phyloP scores from a whole-genome alignment of 2,329 filamentous ascomycete genomes.

The Sphaerostilbella broomeana region DNA sequence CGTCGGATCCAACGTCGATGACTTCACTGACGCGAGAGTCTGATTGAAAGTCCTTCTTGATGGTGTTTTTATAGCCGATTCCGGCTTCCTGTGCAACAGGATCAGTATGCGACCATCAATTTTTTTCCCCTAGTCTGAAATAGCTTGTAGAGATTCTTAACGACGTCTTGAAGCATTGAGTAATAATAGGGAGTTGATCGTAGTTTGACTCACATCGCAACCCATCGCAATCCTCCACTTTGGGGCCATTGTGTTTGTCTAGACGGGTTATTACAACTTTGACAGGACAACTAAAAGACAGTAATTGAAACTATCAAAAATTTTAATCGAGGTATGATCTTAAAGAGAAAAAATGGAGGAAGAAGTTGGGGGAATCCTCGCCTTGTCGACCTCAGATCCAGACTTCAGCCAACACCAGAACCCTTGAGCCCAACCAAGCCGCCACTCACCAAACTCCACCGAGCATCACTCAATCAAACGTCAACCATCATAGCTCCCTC shows the following conservation, averaged over 20 bases:
- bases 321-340: not conserved
- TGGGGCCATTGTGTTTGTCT: conserved; percentile 38
- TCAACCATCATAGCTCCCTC: not conserved
- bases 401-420: not conserved
- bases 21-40: conserved; percentile 61
- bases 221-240: conserved; percentile 48
- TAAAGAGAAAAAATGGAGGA: not conserved
- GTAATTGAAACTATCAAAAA: not conserved
- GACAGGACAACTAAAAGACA: too few species aligned
- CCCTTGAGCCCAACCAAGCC: too few species aligned
- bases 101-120: not conserved
- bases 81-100: conserved; percentile 57
- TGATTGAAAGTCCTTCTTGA: conserved; percentile 65
- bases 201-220: conserved; percentile 41
- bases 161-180: not conserved
- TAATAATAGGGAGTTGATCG: not conserved
- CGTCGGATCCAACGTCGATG: conserved; percentile 66
- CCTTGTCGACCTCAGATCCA: conserved; percentile 9
- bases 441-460: too few species aligned
- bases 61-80: conserved; percentile 68
- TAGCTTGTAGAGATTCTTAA: not conserved
- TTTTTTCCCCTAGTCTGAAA: not conserved
- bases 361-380: not conserved
- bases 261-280: too few species aligned
- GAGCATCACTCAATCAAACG: not conserved